Base-by-base conservation (phyloP, 2,329 filamentous ascomycete genomes). In the Lasiodiplodia hormozganensis region DNA sequence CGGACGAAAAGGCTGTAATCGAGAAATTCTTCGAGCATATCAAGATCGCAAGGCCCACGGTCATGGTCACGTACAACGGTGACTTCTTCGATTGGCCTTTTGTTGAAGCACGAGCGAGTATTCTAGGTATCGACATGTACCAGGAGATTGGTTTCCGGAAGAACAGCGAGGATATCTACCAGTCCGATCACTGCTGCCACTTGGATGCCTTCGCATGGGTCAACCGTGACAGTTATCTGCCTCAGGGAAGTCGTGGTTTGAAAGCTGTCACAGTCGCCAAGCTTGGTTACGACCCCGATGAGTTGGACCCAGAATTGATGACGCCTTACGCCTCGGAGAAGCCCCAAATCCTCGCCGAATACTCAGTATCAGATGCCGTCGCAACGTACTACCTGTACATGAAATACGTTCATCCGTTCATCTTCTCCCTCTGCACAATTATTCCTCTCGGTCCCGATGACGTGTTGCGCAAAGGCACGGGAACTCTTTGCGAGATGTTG, bases 61-160 rank as follows among this genome's bases (percentile, higher is more conserved):
- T 99, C 68, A 99, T 99, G 78, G 95, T 96, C 43, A 99, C 96
- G n/a, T 99, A 99, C 86, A 99, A 99, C 93, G 96, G 96, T 83
- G 96, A 99, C 84, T 99, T 99, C 79, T 99, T 99, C 89, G 96
- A 99, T 90, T 99, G 96, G 96, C 95, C 96, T 0, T 99, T 96
- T 77, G 94, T 99, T 28, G 96, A 99, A 83, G 89, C 96, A 54
- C 87, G 96, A 82, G 93, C 96, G 34, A 96, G 94, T 76, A 88
- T 97, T 72, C 91, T 96, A 73, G 96, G 96, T 36, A 97, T 99
- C 77, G 96, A 99, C 80, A 98, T 99, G 96, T 99, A 99, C 81
- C 92, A 91, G 71, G 96, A 99, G 79, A 99, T 97, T 75, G 96
- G 96, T 5, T 99, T 97, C 87, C 90, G 90, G 75, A 98, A 96